These are phyloP conservation scores for Prosopis cineraria DNA, from an alignment of 306 rosid species.

Conservation along the genomic window DNA sequence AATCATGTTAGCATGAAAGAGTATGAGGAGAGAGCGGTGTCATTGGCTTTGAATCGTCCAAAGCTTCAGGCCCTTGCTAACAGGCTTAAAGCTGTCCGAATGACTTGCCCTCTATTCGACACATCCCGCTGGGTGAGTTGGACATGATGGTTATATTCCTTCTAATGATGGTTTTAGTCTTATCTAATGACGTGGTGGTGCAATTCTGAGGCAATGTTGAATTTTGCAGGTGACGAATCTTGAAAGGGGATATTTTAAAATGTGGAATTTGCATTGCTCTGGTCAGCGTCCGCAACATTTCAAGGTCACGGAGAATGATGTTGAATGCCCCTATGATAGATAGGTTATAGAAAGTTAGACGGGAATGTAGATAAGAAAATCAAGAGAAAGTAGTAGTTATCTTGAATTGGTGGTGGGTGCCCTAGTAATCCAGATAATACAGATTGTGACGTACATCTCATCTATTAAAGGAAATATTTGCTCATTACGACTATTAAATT, in stretches of 20 bases:
- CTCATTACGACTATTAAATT: background rate
- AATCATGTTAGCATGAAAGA: slow-evolving; percentile 69
- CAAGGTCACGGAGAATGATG: slow-evolving; percentile 57
- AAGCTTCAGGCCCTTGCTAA: slow-evolving; percentile 78
- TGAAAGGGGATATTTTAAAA: slow-evolving; percentile 53
- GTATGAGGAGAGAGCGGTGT: slow-evolving; percentile 92
- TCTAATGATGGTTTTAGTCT: too few species aligned
- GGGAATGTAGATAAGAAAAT: slow-evolving; percentile 57
- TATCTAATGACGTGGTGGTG: too few species aligned
- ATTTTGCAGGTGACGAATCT: slow-evolving; percentile 59
- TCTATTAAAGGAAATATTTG: background rate
- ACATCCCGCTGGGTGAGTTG: slow-evolving; percentile 84
- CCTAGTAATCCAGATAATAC: background rate
- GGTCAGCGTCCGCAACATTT: slow-evolving; percentile 61
- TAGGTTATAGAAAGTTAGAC: slow-evolving; percentile 50
- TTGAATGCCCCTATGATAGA: slow-evolving; percentile 54
- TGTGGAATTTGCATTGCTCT: slow-evolving; percentile 64
- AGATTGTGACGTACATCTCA: background rate
- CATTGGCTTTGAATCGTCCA: slow-evolving; percentile 73
- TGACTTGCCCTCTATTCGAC: slow-evolving; percentile 94
- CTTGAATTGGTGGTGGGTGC: slow-evolving; percentile 19
- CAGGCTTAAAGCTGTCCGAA: slow-evolving; percentile 78
- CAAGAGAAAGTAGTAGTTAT: slow-evolving; percentile 35
- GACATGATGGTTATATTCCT: slow-evolving; percentile 2
- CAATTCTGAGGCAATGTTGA: background rate